Evolutionary conservation across 148 eudicot species (phyloP).

Genomic region (Arctostaphylos glauca): DNA sequence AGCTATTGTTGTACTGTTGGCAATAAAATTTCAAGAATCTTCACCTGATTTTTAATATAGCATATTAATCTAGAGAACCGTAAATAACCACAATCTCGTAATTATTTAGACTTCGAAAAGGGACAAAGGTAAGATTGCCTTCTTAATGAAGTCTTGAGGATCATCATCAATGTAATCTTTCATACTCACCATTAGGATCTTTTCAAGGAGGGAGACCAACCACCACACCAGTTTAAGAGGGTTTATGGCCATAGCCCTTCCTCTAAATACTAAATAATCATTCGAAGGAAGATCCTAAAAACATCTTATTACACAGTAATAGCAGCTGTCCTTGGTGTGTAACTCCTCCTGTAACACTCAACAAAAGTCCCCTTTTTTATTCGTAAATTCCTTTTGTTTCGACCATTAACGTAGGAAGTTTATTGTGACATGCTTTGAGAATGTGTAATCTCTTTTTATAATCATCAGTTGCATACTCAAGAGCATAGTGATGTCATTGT

Average conservation of each 20-base stretch:
- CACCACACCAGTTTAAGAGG: background rate
- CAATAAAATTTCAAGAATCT: background rate
- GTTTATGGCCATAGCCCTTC: background rate
- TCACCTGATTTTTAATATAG: constrained; percentile 11
- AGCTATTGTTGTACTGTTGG: background rate
- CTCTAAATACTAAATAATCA: constrained; percentile 10
- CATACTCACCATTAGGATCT: background rate
- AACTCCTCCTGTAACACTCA: background rate
- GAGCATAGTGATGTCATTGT: background rate
- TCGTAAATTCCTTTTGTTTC: background rate
- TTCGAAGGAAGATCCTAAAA: constrained; percentile 12
- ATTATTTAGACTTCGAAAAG: background rate
- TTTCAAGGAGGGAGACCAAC: constrained; percentile 7
- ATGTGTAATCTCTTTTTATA: background rate
- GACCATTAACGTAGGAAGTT: constrained; percentile 8
- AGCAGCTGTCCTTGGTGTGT: background rate
- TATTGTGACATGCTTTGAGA: background rate
- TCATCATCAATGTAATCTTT: background rate
- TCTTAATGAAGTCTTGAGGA: background rate
- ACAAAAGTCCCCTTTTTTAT: background rate
- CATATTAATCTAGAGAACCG: background rate
- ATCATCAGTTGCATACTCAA: background rate
- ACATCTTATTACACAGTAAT: background rate
- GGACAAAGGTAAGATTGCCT: background rate
- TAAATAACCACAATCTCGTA: constrained; percentile 3